phyloP scores from a whole-genome alignment of 305 asterid species.

The Fraxinus xanthoxyloides region DNA sequence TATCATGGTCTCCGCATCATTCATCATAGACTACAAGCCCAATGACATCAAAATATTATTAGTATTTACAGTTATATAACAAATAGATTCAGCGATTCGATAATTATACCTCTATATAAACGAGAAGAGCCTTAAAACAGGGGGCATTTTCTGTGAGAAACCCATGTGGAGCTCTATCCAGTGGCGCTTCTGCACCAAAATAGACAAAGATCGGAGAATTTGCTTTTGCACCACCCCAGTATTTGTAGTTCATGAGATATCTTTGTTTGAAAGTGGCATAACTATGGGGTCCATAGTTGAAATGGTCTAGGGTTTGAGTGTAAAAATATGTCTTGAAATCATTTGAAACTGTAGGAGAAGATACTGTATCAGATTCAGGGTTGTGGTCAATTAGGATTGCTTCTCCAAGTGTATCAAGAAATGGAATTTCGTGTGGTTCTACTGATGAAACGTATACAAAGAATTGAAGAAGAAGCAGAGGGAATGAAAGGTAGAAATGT shows the following conservation, averaged over 20 bases:
- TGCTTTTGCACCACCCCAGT: constrained; percentile 57
- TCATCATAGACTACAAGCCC: too few species aligned
- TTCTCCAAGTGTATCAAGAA: constrained; percentile 16
- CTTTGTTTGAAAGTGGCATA: constrained; percentile 57
- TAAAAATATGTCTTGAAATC: constrained; percentile 38
- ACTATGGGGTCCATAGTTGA: constrained; percentile 55
- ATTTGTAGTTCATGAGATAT: constrained; percentile 41
- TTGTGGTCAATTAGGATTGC: constrained; percentile 1
- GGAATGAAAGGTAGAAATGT: not conserved
- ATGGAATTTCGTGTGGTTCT: constrained; percentile 21
- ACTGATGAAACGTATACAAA: constrained; percentile 11
- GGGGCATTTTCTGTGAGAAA: constrained; percentile 61
- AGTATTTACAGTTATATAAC: not conserved
- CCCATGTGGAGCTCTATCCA: constrained; percentile 44
- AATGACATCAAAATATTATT: not conserved
- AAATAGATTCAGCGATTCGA: not conserved
- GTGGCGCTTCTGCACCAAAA: constrained; percentile 59
- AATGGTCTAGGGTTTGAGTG: constrained; percentile 70
- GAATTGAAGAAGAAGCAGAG: not conserved
- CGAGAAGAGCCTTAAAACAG: constrained; percentile 54
- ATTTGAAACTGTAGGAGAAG: not conserved
- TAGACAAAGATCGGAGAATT: constrained; percentile 60
- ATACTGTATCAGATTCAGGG: not conserved
- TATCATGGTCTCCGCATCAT: too few species aligned
- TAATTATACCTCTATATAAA: constrained; percentile 57